phyloP scores from a whole-genome alignment of 495 filamentous ascomycete species.

The Physcia stellaris region DNA sequence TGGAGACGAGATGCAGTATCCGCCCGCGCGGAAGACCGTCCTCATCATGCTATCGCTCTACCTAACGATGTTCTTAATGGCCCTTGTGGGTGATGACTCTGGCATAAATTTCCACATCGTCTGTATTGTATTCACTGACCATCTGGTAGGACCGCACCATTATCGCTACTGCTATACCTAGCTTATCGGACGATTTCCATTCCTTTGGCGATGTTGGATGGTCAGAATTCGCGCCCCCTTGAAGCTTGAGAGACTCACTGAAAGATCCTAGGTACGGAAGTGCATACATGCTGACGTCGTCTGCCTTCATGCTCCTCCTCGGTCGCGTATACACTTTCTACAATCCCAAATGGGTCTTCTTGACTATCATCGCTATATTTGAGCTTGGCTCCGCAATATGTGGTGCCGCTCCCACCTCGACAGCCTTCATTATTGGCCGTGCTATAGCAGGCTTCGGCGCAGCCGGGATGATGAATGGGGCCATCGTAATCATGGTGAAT shows the following conservation, averaged over 20 bases:
- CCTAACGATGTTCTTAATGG: conserved; percentile 18
- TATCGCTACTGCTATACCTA: conserved; percentile 58
- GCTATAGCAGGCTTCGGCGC: conserved; percentile 36
- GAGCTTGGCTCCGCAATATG: conserved; percentile 57
- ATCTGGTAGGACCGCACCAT: conserved; percentile 39
- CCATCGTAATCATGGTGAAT: conserved; percentile 40
- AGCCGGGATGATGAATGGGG: conserved; percentile 36
- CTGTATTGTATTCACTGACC: not conserved
- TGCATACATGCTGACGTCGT: conserved; percentile 53
- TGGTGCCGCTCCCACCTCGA: conserved; percentile 54
- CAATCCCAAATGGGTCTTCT: conserved; percentile 39
- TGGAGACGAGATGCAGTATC: conserved; percentile 17
- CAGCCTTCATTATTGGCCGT: conserved; percentile 54
- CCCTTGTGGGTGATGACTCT: conserved; percentile 14
- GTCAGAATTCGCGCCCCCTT: conserved; percentile 10
- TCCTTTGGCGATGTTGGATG: conserved; percentile 52
- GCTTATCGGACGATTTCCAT: conserved; percentile 57
- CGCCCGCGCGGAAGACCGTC: not conserved
- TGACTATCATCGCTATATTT: conserved; percentile 37
- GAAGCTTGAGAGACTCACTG: not conserved
- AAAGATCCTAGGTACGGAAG: conserved; percentile 31
- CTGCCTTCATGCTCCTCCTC: conserved; percentile 41
- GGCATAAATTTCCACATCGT: not conserved
- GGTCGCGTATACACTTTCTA: conserved; percentile 52
- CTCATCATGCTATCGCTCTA: conserved; percentile 16